Evolutionary conservation across 257 asterid species (phyloP).

Genomic region (Solanum acaule): DNA sequence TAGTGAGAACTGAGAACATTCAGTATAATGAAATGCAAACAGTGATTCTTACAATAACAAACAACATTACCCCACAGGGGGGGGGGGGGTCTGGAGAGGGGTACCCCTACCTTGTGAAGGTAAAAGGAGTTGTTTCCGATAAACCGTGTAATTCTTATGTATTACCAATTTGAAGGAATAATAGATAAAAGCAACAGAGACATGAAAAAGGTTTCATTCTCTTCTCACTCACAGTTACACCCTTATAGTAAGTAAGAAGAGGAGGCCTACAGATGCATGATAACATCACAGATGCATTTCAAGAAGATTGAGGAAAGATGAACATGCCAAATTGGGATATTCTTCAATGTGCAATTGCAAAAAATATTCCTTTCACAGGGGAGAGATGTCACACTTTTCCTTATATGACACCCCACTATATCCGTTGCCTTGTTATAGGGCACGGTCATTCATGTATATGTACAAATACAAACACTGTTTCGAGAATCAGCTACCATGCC

Average conservation of each 20-base stretch:
- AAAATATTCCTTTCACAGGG: neutral
- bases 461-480: slow-evolving; percentile 4
- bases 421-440: neutral
- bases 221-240: neutral
- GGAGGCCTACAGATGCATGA: neutral
- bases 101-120: neutral
- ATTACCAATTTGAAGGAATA: neutral
- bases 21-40: neutral
- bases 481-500: neutral
- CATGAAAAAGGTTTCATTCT: neutral
- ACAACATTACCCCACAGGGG: neutral
- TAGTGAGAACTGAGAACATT: neutral
- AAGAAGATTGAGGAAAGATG: neutral
- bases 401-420: neutral
- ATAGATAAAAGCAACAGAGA: neutral
- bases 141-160: neutral
- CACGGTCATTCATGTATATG: neutral
- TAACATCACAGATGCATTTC: neutral
- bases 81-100: too few relatives aligned
- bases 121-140: neutral
- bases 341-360: neutral
- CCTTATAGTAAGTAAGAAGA: neutral
- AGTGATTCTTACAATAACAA: neutral
- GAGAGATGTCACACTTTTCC: neutral
- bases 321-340: neutral